Conservation (phyloP, 2,329 filamentous ascomycete genomes). For the Colletotrichum noveboracense region DNA sequence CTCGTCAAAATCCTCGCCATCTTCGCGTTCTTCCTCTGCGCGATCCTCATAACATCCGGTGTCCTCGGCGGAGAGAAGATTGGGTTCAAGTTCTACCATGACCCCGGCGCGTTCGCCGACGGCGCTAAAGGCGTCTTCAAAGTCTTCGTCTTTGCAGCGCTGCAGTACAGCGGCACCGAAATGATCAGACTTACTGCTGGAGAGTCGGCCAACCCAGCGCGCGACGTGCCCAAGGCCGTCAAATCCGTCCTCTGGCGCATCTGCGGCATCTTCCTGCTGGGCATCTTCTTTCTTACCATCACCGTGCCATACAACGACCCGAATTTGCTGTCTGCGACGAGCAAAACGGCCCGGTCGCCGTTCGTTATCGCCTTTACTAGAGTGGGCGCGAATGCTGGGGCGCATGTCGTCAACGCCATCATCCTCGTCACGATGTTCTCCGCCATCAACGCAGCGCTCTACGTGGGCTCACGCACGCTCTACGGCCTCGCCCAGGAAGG, state of each 20-base stretch:
- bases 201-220: constrained; percentile 47
- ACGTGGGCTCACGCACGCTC: constrained; percentile 60
- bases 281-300: constrained; percentile 57
- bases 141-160: constrained; percentile 24
- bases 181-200: constrained; percentile 25
- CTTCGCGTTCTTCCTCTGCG: constrained; percentile 66
- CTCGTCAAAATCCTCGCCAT: constrained; percentile 59
- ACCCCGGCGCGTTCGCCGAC: constrained; percentile 24
- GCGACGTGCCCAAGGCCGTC: constrained; percentile 35
- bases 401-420: constrained; percentile 59
- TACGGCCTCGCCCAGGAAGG: constrained; percentile 57
- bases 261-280: constrained; percentile 47
- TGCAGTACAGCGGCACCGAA: constrained; percentile 27
- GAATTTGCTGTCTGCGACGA: constrained; percentile 49
- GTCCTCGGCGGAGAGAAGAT: constrained; percentile 25
- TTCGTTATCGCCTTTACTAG: constrained; percentile 56
- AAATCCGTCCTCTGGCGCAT: constrained; percentile 29
- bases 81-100: constrained; percentile 20
- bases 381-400: constrained; percentile 56
- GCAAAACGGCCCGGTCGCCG: constrained; percentile 50
- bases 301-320: constrained; percentile 58
- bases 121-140: constrained; percentile 26
- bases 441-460: constrained; percentile 57
- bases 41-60: constrained; percentile 44
- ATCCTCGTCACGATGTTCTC: constrained; percentile 58